A percentile compares a stretch with the other conserved stretches of the same genome.
These are phyloP conservation scores for Symbiodinium pilosum DNA, from an alignment of 73 alveolate genomes.

Conservation along the genomic window DNA sequence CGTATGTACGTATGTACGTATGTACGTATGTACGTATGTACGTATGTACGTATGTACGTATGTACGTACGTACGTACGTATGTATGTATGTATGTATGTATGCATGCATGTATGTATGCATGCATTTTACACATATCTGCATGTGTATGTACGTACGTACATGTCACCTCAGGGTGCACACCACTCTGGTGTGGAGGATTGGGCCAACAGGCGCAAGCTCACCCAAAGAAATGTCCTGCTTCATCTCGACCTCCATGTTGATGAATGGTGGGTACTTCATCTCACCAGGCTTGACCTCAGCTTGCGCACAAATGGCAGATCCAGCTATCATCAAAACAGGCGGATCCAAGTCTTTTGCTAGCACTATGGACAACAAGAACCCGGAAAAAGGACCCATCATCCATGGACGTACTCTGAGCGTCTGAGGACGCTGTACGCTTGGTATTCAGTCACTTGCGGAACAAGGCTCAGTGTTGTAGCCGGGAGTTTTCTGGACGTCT, in stretches of 20 bases:
- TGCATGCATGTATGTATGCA: no score
- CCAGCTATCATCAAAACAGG: background rate
- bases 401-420: background rate
- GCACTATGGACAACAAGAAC: background rate
- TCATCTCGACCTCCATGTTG: constrained; percentile 46
- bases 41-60: no score
- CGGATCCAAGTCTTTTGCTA: background rate
- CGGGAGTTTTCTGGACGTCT: background rate
- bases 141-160: no score
- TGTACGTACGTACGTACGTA: no score
- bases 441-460: background rate
- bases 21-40: no score
- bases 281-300: background rate
- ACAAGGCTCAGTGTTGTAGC: constrained; percentile 33
- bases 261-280: constrained; percentile 72
- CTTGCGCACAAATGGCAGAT: background rate
- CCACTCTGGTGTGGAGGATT: no score
- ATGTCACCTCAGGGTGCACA: no score
- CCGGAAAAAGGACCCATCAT: background rate
- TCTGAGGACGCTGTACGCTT: background rate
- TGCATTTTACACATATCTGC: no score
- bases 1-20: no score
- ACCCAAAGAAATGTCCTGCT: no score
- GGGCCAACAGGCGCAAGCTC: no score
- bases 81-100: no score